A percentile compares a stretch with the other conserved stretches of the same genome.
Evolutionary conservation across 768 basidiomycete genomes (phyloP).

Genomic region (Agrocybe chaxingu): DNA sequence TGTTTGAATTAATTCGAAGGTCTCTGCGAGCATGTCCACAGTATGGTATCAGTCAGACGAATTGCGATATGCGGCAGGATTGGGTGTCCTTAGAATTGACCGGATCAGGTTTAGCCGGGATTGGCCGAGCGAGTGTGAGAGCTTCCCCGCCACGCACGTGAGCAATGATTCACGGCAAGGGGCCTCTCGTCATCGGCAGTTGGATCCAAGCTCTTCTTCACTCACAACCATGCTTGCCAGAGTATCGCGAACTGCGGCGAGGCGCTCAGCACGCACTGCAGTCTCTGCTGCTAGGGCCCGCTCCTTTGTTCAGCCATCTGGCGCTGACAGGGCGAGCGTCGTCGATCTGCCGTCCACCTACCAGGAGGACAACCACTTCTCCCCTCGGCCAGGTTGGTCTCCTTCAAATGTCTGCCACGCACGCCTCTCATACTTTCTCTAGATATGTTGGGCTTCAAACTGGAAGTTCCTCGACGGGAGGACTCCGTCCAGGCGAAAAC

Average conservation of each 20-base stretch:
- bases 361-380: slow-evolving; percentile 64
- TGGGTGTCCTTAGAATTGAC: no score
- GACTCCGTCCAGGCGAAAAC: slow-evolving; percentile 54
- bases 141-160: no score
- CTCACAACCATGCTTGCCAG: slow-evolving; percentile 53
- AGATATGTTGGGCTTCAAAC: slow-evolving; percentile 91
- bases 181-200: slow-evolving; percentile 2
- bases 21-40: no score
- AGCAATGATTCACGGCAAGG: not conserved
- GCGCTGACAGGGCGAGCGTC: slow-evolving; percentile 78
- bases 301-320: slow-evolving; percentile 76
- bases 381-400: slow-evolving; percentile 63
- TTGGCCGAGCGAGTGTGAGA: no score
- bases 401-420: not conserved
- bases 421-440: slow-evolving; percentile 3
- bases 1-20: no score
- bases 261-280: slow-evolving; percentile 25
- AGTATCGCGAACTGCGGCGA: slow-evolving; percentile 39
- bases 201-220: slow-evolving; percentile 1
- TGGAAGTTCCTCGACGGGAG: slow-evolving; percentile 62
- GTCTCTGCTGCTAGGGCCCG: slow-evolving; percentile 33
- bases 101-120: no score
- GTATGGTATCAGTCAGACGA: no score
- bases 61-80: no score
- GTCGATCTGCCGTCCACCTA: slow-evolving; percentile 78